A percentile compares a stretch with the other conserved stretches of the same genome.
Evolutionary conservation across 1,284 basidiomycete genomes (phyloP).

Genomic region (Ustilago loliicola): DNA sequence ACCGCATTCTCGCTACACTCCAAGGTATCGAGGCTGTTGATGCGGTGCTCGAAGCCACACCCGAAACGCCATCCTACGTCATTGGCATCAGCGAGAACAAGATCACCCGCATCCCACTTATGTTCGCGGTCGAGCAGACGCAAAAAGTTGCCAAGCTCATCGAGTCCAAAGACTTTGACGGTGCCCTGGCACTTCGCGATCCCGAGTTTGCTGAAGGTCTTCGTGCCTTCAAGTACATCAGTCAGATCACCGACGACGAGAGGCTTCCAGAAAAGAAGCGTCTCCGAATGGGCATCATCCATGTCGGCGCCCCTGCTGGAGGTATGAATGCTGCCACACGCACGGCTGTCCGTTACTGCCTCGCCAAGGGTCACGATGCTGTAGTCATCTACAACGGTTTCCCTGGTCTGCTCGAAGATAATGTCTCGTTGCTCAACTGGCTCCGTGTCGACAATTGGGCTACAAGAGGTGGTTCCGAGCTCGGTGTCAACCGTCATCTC

Average conservation of each 20-base stretch:
- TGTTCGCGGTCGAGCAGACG: conserved; percentile 91
- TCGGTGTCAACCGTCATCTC: conserved; percentile 92
- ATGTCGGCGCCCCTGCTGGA: conserved; percentile 95
- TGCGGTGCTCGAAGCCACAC: conserved; percentile 87
- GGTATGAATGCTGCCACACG: conserved; percentile 99
- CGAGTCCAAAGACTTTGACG: conserved; percentile 84
- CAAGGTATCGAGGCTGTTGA: conserved; percentile 95
- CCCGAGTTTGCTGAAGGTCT: conserved; percentile 90
- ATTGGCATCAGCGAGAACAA: conserved; percentile 97
- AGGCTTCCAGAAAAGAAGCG: conserved; percentile 74
- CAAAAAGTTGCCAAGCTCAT: conserved; percentile 87
- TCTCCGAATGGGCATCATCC: conserved; percentile 90
- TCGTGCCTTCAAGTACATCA: conserved; percentile 79
- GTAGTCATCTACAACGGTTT: conserved; percentile 95
- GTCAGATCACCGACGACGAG: conserved; percentile 74
- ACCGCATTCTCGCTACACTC: conserved; percentile 92
- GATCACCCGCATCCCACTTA: conserved; percentile 88
- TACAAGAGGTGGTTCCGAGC: conserved; percentile 95
- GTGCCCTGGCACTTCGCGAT: conserved; percentile 88
- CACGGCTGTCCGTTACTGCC: conserved; percentile 91
- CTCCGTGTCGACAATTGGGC: conserved; percentile 97
- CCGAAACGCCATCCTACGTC: conserved; percentile 94
- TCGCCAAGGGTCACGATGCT: conserved; percentile 90
- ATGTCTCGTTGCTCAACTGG: conserved; percentile 89
- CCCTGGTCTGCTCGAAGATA: conserved; percentile 90